A percentile compares a stretch with the other conserved stretches of the same genome.
Conservation (phyloP, 129 eudicot genomes). For the Helianthus annuus region DNA sequence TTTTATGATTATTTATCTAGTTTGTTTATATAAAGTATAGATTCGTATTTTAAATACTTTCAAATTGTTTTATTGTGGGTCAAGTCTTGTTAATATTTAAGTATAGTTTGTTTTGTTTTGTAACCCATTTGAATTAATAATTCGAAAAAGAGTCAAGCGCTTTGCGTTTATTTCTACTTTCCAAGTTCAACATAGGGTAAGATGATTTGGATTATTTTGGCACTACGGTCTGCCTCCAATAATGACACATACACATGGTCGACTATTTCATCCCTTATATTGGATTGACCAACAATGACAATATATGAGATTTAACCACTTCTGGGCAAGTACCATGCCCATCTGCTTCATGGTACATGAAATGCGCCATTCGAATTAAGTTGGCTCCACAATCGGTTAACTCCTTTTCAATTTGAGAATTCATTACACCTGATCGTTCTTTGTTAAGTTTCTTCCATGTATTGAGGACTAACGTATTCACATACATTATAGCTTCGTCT, state of each 20-base stretch:
- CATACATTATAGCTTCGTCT: conserved; percentile 30
- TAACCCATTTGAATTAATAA: no score
- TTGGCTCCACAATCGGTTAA: conserved; percentile 24
- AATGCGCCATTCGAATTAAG: conserved; percentile 30
- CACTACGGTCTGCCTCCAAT: neutral
- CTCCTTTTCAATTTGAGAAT: conserved; percentile 19
- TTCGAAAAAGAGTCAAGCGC: no score
- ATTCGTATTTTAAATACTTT: no score
- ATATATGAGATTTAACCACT: conserved; percentile 11
- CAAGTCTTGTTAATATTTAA: no score
- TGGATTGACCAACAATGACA: conserved; percentile 27
- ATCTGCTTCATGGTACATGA: conserved; percentile 33
- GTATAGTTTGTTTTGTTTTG: no score
- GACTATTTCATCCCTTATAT: neutral
- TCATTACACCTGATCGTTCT: conserved; percentile 9
- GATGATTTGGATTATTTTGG: neutral
- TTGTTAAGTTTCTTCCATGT: no score
- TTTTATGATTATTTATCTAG: no score
- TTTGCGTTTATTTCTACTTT: no score
- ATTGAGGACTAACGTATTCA: conserved; percentile 18
- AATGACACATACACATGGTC: neutral
- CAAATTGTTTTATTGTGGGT: no score
- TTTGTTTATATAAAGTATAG: no score
- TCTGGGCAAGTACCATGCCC: conserved; percentile 15
- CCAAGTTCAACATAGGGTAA: no score